Conservation (phyloP, 1,284 basidiomycete species). For the Fomitopsis palustris region DNA sequence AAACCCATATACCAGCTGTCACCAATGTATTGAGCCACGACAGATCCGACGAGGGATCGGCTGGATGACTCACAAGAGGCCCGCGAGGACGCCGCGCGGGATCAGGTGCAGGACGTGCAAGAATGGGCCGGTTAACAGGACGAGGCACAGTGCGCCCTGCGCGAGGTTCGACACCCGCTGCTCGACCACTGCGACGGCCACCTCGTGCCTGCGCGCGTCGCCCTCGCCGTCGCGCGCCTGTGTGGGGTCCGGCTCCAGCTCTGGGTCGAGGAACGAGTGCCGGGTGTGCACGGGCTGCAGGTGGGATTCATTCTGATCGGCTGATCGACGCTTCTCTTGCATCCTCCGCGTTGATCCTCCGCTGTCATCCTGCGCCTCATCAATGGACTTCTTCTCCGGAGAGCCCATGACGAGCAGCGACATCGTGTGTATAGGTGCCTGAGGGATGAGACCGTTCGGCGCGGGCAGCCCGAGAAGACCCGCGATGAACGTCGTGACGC, state of each 20-base stretch:
- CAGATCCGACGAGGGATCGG: conserved; percentile 5
- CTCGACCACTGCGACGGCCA: conserved; percentile 80
- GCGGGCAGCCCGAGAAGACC: conserved; percentile 90
- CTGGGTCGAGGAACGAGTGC: conserved; percentile 24
- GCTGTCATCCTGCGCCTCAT: conserved; percentile 30
- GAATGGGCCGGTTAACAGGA: conserved; percentile 81
- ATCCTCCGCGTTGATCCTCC: neutral
- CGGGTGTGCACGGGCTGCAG: conserved; percentile 14
- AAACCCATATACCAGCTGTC: conserved; percentile 88
- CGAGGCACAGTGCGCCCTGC: conserved; percentile 78
- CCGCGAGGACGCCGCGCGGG: conserved; percentile 72
- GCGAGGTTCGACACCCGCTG: conserved; percentile 87
- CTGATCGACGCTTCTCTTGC: conserved; percentile 10
- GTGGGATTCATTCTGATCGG: neutral
- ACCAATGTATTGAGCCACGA: conserved; percentile 16
- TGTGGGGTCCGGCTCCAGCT: conserved; percentile 26
- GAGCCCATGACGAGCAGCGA: conserved; percentile 78
- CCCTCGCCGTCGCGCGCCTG: conserved; percentile 24
- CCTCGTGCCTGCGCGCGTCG: conserved; percentile 39
- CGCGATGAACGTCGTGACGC: conserved; percentile 89
- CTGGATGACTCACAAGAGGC: conserved; percentile 57
- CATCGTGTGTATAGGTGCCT: conserved; percentile 92
- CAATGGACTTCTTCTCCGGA: conserved; percentile 38
- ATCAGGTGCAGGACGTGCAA: conserved; percentile 76
- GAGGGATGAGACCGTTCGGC: conserved; percentile 94